Evolutionary conservation across 2,329 filamentous ascomycete species (phyloP), one percentile per base, ranked within the genome.

Genomic region (Cadophora gregata): DNA sequence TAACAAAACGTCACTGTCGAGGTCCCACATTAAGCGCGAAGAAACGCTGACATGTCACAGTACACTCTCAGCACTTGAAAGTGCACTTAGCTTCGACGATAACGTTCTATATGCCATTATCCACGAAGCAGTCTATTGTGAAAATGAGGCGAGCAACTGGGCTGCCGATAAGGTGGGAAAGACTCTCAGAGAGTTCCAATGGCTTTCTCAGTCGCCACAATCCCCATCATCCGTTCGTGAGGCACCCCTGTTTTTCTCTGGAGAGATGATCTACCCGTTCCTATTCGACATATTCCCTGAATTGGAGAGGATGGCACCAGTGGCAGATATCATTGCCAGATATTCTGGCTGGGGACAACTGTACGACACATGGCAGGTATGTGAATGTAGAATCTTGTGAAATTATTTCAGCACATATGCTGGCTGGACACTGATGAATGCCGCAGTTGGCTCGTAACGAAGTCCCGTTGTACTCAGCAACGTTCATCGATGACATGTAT

Each of bases 211-310:
- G 19, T 68, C 71, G 4, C 74, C 75, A 4, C 69, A 72, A 48
- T 72, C 69, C 8, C 75, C 78, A 67, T 73, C 76, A 1, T 74
- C 75, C 27, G 79, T 81, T 62, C 73, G 82, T 21, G 74, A 78
- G 45, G 70, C 80, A 69, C 89, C 90, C 0, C 81, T 96, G 25
- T 91, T 86, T 78, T 97, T 97, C 80, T 93, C 92, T 0, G 93
- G 94, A 67, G 95, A 98, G 80, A 97, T 97, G 93, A 86, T 97
- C 60, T 97, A 89, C 77, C 90, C 91, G 0, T 90, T 92, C 78
- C 91, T 94, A 84, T 94, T 97, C 72, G 88, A 93, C 45, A 90
- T 90, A 19, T 95, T 93, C 75, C 83, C 87, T 0, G 93, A 96
- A 77, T 86, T 98, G 24, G 80, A 80, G n/a, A 81, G 87, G 65